phyloP scores from a whole-genome alignment of 441 rosid genomes.

The Pelargonium cotyledonis region DNA sequence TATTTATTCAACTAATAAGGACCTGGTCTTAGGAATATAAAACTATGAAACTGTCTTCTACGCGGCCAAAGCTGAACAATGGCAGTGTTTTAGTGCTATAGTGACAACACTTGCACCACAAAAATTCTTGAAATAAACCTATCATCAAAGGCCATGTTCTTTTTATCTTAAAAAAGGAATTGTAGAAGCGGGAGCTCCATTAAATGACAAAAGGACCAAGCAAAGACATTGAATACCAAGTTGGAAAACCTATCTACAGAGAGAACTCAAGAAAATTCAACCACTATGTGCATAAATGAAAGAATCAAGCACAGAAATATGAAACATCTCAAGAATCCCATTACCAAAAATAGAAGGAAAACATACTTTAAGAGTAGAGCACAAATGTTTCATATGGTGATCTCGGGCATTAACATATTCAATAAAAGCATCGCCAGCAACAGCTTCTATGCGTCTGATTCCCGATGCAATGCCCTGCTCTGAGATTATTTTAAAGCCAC shows the following conservation, averaged over 20 bases:
- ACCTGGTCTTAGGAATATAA: neutral
- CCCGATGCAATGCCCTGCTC: conserved; percentile 98
- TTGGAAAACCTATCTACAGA: neutral
- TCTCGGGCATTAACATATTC: conserved; percentile 74
- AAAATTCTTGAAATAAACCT: too few relatives aligned
- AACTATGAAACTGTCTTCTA: neutral
- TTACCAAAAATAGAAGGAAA: conserved; percentile 6
- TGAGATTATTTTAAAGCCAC: conserved; percentile 81
- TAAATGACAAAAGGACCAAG: neutral
- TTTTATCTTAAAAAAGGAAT: neutral
- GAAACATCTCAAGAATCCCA: neutral
- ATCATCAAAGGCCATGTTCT: neutral
- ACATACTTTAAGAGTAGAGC: conserved; percentile 76
- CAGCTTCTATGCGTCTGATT: conserved; percentile 85
- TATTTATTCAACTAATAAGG: neutral
- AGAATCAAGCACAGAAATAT: neutral
- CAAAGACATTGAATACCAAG: neutral
- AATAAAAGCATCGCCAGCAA: conserved; percentile 87
- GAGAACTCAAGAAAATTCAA: neutral
- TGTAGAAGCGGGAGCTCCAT: neutral
- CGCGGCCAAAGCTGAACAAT: neutral
- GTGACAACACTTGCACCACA: too few relatives aligned
- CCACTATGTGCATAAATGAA: neutral
- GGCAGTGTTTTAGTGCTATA: neutral
- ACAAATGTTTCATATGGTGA: conserved; percentile 60